Evolutionary conservation across 106 monocot species (phyloP).

Genomic region (Agapanthus africanus): DNA sequence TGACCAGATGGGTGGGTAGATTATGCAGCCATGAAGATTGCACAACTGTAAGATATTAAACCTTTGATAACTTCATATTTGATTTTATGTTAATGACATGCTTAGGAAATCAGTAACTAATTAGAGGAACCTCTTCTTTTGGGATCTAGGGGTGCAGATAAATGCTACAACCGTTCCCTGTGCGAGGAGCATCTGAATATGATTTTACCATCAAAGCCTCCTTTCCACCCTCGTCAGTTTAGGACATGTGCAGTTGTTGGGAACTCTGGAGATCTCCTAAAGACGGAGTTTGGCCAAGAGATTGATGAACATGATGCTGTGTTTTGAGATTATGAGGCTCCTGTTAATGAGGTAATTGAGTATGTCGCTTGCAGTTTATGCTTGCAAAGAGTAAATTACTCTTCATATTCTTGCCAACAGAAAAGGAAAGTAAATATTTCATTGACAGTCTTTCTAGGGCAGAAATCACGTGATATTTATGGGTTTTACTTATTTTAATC

Average conservation of each 20-base stretch:
- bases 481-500: neutral
- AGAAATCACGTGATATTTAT: too few relatives aligned
- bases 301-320: conserved; percentile 98
- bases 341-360: conserved; percentile 72
- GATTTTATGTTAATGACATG: neutral
- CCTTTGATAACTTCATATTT: neutral
- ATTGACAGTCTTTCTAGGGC: too few relatives aligned
- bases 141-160: conserved; percentile 69
- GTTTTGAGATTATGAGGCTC: conserved; percentile 94
- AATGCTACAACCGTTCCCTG: conserved; percentile 88
- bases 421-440: neutral
- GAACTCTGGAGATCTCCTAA: conserved; percentile 95
- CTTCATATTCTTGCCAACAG: neutral
- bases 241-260: conserved; percentile 94
- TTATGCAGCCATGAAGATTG: conserved; percentile 96
- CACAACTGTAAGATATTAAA: conserved; percentile 71
- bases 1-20: conserved; percentile 95
- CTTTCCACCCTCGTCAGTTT: conserved; percentile 94
- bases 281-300: conserved; percentile 94
- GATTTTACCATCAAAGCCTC: conserved; percentile 79
- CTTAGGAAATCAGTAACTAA: neutral
- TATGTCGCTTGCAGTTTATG: neutral
- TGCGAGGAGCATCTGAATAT: conserved; percentile 91
- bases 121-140: neutral
- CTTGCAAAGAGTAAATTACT: neutral